A percentile compares a stretch with the other conserved stretches of the same genome.
These are phyloP conservation scores for Haberlea rhodopensis DNA, from an alignment of 257 asterid genomes.

Conservation along the genomic window DNA sequence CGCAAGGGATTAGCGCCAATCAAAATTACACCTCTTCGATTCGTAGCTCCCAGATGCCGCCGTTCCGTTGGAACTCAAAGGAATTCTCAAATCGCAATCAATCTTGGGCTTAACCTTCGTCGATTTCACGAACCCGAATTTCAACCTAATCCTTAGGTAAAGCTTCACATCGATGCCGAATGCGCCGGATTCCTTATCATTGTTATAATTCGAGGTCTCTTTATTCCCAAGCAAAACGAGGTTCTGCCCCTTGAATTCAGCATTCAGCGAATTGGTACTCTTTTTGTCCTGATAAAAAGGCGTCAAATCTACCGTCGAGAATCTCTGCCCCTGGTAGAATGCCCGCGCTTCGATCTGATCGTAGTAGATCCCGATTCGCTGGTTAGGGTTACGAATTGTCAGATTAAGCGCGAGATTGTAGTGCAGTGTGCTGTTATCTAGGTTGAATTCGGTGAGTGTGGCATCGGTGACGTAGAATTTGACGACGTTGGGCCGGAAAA, in stretches of 20 bases:
- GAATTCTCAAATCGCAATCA: conserved; percentile 62
- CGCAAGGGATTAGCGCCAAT: conserved; percentile 46
- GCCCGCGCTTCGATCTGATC: conserved; percentile 71
- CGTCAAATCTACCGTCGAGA: conserved; percentile 28
- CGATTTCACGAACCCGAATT: conserved; percentile 46
- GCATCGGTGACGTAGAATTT: conserved; percentile 62
- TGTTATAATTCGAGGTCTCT: conserved; percentile 35
- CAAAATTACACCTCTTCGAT: conserved; percentile 53
- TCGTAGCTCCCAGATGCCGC: conserved; percentile 35
- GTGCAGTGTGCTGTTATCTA: conserved; percentile 51
- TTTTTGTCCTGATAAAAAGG: conserved; percentile 63
- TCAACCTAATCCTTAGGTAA: conserved; percentile 43
- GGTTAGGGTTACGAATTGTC: conserved; percentile 76
- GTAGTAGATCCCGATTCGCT: conserved; percentile 78
- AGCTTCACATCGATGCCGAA: conserved; percentile 56
- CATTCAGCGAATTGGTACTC: conserved; percentile 37
- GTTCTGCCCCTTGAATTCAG: conserved; percentile 45
- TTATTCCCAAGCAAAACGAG: conserved; percentile 31
- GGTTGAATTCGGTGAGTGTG: conserved; percentile 52
- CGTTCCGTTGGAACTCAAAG: conserved; percentile 45
- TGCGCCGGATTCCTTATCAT: conserved; percentile 28
- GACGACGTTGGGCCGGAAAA: conserved; percentile 75
- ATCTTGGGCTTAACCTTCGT: conserved; percentile 60
- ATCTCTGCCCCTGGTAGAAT: conserved; percentile 52
- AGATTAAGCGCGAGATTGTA: conserved; percentile 62